These are phyloP conservation scores for Yamadazyma dendronema DNA, from an alignment of 1,139 yeast species.

Conservation along the genomic window DNA sequence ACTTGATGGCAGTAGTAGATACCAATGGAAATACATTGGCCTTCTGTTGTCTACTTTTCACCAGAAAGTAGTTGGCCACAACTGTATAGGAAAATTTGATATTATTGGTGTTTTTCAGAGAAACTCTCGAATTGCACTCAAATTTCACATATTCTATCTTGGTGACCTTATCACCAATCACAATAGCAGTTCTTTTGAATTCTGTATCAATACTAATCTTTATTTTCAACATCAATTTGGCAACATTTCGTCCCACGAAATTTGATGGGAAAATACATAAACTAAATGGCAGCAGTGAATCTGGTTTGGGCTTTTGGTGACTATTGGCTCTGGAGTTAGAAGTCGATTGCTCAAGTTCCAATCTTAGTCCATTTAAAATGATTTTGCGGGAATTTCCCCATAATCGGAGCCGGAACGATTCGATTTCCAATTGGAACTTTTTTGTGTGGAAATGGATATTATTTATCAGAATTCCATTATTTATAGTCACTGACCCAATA, in stretches of 20 bases:
- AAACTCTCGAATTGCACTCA: constrained; percentile 20
- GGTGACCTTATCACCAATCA: constrained; percentile 13
- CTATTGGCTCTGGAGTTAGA: neutral
- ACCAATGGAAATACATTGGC: constrained; percentile 16
- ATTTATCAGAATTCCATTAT: constrained; percentile 42
- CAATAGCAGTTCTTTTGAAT: constrained; percentile 21
- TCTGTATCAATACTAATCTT: constrained; percentile 30
- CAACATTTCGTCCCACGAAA: constrained; percentile 11
- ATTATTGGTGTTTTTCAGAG: constrained; percentile 17
- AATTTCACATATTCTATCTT: constrained; percentile 25
- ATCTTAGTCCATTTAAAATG: constrained; percentile 26
- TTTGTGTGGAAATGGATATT: constrained; percentile 22
- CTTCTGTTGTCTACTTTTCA: constrained; percentile 3
- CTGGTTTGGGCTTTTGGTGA: neutral
- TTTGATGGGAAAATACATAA: constrained; percentile 20
- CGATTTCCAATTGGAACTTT: constrained; percentile 16
- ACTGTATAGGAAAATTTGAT: constrained; percentile 23
- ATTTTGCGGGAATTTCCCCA: constrained; percentile 42
- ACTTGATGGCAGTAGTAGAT: constrained; percentile 20
- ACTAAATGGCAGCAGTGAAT: constrained; percentile 1
- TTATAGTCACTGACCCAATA: constrained; percentile 31
- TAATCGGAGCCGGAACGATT: constrained; percentile 31
- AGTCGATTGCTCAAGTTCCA: constrained; percentile 7
- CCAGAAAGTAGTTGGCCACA: constrained; percentile 12
- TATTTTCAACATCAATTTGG: constrained; percentile 18